Evolutionary conservation across 106 monocot species (phyloP).

Genomic region (Apostasia shenzhenica): DNA sequence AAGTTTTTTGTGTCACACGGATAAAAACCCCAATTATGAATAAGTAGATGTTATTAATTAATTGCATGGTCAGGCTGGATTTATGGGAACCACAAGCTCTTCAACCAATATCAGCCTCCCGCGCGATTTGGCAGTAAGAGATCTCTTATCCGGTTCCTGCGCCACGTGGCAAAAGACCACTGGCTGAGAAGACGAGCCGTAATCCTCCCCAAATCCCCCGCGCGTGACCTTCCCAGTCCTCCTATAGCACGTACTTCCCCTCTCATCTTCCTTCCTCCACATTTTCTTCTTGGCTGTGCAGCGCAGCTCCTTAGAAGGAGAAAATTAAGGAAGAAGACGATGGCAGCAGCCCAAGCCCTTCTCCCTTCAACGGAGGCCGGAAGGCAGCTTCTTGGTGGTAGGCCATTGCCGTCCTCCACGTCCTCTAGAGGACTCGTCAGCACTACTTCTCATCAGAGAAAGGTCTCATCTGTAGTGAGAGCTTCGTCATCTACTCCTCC

Average conservation of each 20-base stretch:
- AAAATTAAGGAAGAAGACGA: neutral
- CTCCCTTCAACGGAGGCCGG: constrained; percentile 87
- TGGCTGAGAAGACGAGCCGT: neutral
- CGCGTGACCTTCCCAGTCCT: neutral
- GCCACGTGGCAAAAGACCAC: neutral
- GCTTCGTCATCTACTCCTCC: constrained; percentile 67
- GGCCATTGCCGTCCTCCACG: constrained; percentile 34
- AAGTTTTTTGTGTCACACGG: too few relatives aligned
- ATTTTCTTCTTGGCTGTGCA: neutral
- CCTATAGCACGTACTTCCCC: neutral
- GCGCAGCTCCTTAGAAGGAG: neutral
- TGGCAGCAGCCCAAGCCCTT: constrained; percentile 75
- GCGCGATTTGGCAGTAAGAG: neutral
- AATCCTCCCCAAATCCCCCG: neutral
- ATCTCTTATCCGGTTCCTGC: neutral
- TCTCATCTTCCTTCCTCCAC: neutral
- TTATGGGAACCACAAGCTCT: too few relatives aligned
- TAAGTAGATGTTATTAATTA: too few relatives aligned
- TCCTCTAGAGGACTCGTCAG: constrained; percentile 27
- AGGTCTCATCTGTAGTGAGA: constrained; percentile 56
- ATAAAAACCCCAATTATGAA: too few relatives aligned
- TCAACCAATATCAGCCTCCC: neutral
- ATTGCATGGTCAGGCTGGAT: too few relatives aligned
- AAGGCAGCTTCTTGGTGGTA: constrained; percentile 63
- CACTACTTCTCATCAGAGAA: constrained; percentile 18